Evolutionary conservation across 2,329 filamentous ascomycete species (phyloP).

Genomic region (Macroventuria anomochaeta): DNA sequence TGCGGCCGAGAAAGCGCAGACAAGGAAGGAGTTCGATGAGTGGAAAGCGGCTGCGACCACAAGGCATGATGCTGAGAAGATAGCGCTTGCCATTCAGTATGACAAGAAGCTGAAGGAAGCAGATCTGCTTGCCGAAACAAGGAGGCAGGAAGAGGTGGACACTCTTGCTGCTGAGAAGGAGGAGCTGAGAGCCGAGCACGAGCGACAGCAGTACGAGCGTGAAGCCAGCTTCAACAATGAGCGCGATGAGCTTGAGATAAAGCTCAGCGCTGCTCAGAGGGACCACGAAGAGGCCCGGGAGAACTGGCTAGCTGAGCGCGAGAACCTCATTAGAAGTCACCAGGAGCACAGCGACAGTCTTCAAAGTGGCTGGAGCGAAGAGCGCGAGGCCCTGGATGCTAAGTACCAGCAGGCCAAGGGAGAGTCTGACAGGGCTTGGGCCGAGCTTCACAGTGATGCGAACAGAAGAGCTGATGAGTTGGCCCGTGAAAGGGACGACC

Average conservation of each 20-base stretch:
- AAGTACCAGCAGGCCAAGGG: constrained; percentile 50
- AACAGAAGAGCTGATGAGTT: constrained; percentile 44
- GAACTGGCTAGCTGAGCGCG: constrained; percentile 55
- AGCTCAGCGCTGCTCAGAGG: constrained; percentile 47
- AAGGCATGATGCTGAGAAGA: constrained; percentile 48
- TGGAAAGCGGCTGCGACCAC: constrained; percentile 49
- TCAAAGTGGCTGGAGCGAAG: constrained; percentile 60
- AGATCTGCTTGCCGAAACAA: constrained; percentile 57
- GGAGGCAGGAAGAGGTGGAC: constrained; percentile 53
- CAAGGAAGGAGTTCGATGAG: constrained; percentile 52
- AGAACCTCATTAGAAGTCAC: constrained; percentile 48
- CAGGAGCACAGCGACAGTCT: constrained; percentile 59
- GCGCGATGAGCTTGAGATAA: constrained; percentile 53
- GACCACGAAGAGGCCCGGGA: constrained; percentile 55
- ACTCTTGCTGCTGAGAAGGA: constrained; percentile 45
- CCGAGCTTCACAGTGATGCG: constrained; percentile 48
- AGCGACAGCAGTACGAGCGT: constrained; percentile 47
- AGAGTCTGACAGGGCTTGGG: constrained; percentile 55
- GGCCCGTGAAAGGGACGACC: constrained; percentile 45
- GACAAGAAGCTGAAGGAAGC: constrained; percentile 54
- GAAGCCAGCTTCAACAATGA: constrained; percentile 52
- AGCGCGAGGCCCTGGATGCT: constrained; percentile 53
- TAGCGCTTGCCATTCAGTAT: constrained; percentile 49
- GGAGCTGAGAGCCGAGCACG: constrained; percentile 41
- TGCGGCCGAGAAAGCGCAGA: constrained; percentile 44